Percentiles rank a stretch among this genome's conserved stretches.
phyloP scores from a whole-genome alignment of 495 filamentous ascomycete genomes.

The Pyrenula massariospora region DNA sequence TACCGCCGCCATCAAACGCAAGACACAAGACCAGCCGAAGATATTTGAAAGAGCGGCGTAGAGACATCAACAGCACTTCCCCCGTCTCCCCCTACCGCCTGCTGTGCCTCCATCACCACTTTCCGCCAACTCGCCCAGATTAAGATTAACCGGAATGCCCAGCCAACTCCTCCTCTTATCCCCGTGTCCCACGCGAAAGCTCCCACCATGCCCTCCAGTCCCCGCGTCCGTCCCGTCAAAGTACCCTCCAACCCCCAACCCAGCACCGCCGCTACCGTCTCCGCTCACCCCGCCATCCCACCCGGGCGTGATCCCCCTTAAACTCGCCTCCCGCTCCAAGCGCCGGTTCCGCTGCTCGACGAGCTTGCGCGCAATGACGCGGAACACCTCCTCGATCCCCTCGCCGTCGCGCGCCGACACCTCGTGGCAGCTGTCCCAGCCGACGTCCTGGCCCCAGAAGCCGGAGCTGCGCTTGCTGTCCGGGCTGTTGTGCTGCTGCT shows the following conservation, averaged over 20 bases:
- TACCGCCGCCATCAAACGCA: no score
- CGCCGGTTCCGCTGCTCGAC: slow-evolving; percentile 76
- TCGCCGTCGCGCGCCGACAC: slow-evolving; percentile 90
- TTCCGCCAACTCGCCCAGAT: slow-evolving; percentile 12
- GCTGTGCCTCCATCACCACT: not conserved
- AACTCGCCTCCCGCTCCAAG: slow-evolving; percentile 40
- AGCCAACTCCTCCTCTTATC: slow-evolving; percentile 42
- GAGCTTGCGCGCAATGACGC: slow-evolving; percentile 85
- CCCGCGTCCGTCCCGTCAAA: slow-evolving; percentile 10
- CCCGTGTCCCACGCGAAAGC: slow-evolving; percentile 31
- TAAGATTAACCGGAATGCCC: slow-evolving; percentile 32
- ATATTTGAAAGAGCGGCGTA: no score
- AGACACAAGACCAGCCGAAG: no score
- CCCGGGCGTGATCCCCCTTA: slow-evolving; percentile 10
- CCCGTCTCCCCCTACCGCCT: not conserved
- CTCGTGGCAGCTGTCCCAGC: slow-evolving; percentile 95
- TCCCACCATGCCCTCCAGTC: slow-evolving; percentile 21
- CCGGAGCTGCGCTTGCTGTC: slow-evolving; percentile 69
- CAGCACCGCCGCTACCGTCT: slow-evolving; percentile 3
- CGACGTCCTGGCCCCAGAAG: slow-evolving; percentile 85
- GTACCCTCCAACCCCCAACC: slow-evolving; percentile 10
- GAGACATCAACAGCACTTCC: not conserved
- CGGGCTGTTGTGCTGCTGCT: slow-evolving; percentile 38
- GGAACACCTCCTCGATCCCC: slow-evolving; percentile 94
- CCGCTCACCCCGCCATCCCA: slow-evolving; percentile 26